phyloP scores from a whole-genome alignment of 2,329 filamentous ascomycete genomes.

The Aureobasidium sp. region DNA sequence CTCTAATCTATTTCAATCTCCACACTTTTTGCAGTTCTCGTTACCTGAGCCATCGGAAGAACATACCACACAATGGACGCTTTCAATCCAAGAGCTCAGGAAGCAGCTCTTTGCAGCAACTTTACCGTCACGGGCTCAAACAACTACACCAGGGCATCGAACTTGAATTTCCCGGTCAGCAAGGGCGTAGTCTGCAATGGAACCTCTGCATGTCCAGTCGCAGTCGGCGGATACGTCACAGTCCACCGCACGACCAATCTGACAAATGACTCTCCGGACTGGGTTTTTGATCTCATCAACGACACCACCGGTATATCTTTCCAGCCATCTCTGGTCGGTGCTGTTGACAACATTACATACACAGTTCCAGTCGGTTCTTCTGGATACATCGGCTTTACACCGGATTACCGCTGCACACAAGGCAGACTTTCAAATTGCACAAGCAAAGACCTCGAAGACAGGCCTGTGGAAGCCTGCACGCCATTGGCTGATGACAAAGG shows the following conservation, averaged over 20 bases:
- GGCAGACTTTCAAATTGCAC: background rate
- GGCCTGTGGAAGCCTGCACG: slow-evolving; percentile 3
- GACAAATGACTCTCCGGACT: background rate
- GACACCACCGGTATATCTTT: background rate
- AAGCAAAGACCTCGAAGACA: background rate
- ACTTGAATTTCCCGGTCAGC: slow-evolving; percentile 6
- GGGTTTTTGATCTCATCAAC: slow-evolving; percentile 1
- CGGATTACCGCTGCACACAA: slow-evolving; percentile 3
- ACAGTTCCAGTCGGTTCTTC: background rate
- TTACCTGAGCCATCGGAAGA: too few species aligned
- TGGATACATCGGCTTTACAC: slow-evolving; percentile 4
- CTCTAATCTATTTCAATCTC: too few species aligned
- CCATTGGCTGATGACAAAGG: background rate
- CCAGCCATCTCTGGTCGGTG: background rate
- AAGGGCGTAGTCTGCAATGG: slow-evolving; percentile 10
- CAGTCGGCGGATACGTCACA: background rate
- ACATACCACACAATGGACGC: too few species aligned
- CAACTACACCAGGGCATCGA: background rate
- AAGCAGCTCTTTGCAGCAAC: slow-evolving; percentile 1
- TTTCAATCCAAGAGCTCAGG: too few species aligned
- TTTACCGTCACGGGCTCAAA: background rate
- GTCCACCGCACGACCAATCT: background rate
- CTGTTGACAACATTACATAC: background rate
- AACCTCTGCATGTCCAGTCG: background rate
- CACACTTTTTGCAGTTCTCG: too few species aligned